Percentiles rank a stretch among this genome's conserved stretches.
phyloP scores from a whole-genome alignment of 768 basidiomycete genomes.

The Boletus sp. region DNA sequence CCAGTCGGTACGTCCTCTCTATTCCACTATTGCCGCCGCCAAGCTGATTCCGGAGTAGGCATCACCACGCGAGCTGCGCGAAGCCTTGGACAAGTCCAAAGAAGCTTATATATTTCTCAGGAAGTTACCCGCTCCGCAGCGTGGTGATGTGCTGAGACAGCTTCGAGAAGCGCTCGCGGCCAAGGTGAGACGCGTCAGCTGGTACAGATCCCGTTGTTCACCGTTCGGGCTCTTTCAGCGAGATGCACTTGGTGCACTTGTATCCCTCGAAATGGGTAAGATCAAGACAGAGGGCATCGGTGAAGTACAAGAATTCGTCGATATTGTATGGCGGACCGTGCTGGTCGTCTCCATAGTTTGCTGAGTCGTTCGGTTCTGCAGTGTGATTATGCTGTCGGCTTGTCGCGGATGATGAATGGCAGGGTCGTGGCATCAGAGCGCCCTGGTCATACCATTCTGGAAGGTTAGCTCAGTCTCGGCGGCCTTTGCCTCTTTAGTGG shows the following conservation, averaged over 20 bases:
- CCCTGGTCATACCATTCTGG: slow-evolving; percentile 86
- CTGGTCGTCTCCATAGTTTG: background rate
- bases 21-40: background rate
- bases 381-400: slow-evolving; percentile 93
- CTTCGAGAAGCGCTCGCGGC: slow-evolving; percentile 76
- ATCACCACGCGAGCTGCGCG: slow-evolving; percentile 67
- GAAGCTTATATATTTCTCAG: slow-evolving; percentile 74
- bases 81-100: slow-evolving; percentile 62
- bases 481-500: background rate
- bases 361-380: slow-evolving; percentile 30
- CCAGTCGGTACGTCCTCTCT: slow-evolving; percentile 48
- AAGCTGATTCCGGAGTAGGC: slow-evolving; percentile 42
- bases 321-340: slow-evolving; percentile 61
- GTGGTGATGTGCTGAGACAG: slow-evolving; percentile 87
- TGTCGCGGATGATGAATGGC: slow-evolving; percentile 94
- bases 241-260: slow-evolving; percentile 73
- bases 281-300: slow-evolving; percentile 87
- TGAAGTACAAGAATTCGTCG: slow-evolving; percentile 93
- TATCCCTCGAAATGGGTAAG: slow-evolving; percentile 90
- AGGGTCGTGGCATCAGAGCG: slow-evolving; percentile 84
- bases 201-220: slow-evolving; percentile 3
- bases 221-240: slow-evolving; percentile 42
- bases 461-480: slow-evolving; percentile 47
- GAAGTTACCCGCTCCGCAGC: slow-evolving; percentile 76
- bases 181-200: slow-evolving; percentile 49